Evolutionary conservation across 305 asterid genomes (phyloP).

Genomic region (Fraxinus velutina): DNA sequence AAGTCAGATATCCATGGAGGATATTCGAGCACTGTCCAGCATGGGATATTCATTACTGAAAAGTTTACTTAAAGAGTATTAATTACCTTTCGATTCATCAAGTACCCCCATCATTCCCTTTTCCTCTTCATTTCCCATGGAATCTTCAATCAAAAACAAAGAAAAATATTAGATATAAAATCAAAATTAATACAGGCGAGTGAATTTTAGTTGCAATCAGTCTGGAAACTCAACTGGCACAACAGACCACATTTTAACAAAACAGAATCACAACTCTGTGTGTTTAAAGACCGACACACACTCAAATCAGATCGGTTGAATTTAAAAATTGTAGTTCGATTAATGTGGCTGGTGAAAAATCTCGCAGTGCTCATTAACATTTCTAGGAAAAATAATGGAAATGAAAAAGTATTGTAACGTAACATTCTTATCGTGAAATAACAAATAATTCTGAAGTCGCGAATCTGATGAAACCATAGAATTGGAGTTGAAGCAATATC

Average conservation of each 20-base stretch:
- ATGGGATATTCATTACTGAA: constrained; percentile 3
- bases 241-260: not conserved
- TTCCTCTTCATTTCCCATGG: constrained; percentile 70
- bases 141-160: constrained; percentile 30
- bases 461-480: constrained; percentile 50
- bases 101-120: constrained; percentile 52
- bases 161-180: constrained; percentile 3
- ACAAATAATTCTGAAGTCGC: constrained; percentile 25
- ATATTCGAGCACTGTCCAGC: constrained; percentile 1
- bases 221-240: not conserved
- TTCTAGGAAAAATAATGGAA: not conserved
- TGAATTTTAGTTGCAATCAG: not conserved
- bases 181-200: constrained; percentile 2
- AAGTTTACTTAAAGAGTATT: constrained; percentile 9
- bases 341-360: not conserved
- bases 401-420: not conserved
- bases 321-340: constrained; percentile 9
- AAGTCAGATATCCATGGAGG: constrained; percentile 11
- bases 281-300: not conserved
- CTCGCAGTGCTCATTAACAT: not conserved
- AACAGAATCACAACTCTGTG: not conserved
- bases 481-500: constrained; percentile 25
- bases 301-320: not conserved
- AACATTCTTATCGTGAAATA: not conserved
- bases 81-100: constrained; percentile 74